Base-by-base conservation (phyloP, 495 filamentous ascomycete genomes). In the Xylaria longipes region DNA sequence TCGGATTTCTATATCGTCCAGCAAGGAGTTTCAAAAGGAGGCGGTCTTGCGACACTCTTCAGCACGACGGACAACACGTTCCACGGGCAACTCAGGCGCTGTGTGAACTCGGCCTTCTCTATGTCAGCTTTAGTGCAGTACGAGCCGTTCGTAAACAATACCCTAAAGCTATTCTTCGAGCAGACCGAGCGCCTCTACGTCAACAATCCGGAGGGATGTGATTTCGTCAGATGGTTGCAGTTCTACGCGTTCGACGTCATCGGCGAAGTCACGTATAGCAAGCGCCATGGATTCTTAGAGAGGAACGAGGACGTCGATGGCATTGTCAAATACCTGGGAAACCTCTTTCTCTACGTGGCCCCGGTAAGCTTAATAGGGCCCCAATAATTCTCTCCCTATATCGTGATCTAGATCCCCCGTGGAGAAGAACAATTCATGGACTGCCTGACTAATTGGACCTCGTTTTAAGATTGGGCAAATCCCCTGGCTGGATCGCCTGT, bases 241-340 rank as follows among this genome's bases (percentile, higher is more conserved):
- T 94, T 89, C 76, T 95, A 91, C 74, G 91, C 91, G 4, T 94
- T 93, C 73, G 93, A 96, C 74, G 91, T 94, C 39, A 91, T 92
- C 71, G 89, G 89, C 43, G 85, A 90, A 72, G 89, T 92, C 73
- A 90, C 89, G 3, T 92, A 89, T 72, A 85, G 85, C 64, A 87
- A 90, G 72, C 82, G 88, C 12, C 89, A 91, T 74, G 88, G 89
- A 0, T 90, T 91, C 73, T 77, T 91, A 25, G 89, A 90, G 77
- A 78, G 83, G 73, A 90, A 90, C 48, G 80, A 87, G 64, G 90
- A 91, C 63, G 87, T 91, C 63, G 87, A 91, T 73, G 89, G 89
- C 7, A 87, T 90, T 22, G 86, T 91, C 7, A 76, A 72, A 3
- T 89, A 88, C 25, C 77, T 91, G 0, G 81, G 84, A 39, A 83